phyloP scores from a whole-genome alignment of 345 rosid genomes.

The Bruguiera parviflora region DNA sequence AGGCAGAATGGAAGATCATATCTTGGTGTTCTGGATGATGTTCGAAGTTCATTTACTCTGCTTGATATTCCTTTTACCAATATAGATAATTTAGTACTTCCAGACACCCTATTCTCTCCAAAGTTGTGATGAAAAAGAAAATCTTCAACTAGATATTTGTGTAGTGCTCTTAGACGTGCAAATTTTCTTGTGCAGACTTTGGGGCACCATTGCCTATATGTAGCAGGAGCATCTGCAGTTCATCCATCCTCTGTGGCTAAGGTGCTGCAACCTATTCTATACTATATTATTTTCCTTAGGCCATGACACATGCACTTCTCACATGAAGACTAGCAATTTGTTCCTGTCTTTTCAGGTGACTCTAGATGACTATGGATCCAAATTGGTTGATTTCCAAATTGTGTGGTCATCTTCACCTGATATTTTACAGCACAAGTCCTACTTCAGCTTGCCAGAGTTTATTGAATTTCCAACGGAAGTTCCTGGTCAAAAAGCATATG shows the following conservation, averaged over 20 bases:
- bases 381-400: slow-evolving; percentile 53
- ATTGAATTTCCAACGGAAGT: slow-evolving; percentile 89
- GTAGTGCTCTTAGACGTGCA: slow-evolving; percentile 8
- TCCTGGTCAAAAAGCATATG: slow-evolving; percentile 82
- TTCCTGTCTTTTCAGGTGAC: slow-evolving; percentile 49
- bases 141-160: slow-evolving; percentile 4
- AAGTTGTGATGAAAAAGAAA: slow-evolving; percentile 5
- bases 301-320: not conserved
- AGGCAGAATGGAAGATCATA: slow-evolving; percentile 89
- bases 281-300: not conserved
- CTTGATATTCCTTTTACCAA: slow-evolving; percentile 89
- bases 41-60: slow-evolving; percentile 55
- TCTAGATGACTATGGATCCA: slow-evolving; percentile 48
- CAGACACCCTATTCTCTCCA: slow-evolving; percentile 16
- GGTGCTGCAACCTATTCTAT: slow-evolving; percentile 37
- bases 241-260: slow-evolving; percentile 84
- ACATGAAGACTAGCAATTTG: not conserved
- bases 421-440: slow-evolving; percentile 52
- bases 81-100: slow-evolving; percentile 64
- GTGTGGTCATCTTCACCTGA: slow-evolving; percentile 90
- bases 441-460: slow-evolving; percentile 78
- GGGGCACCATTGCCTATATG: slow-evolving; percentile 59
- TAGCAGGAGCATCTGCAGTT: slow-evolving; percentile 85
- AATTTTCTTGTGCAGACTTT: slow-evolving; percentile 47
- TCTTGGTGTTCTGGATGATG: slow-evolving; percentile 70